phyloP scores from a whole-genome alignment of 2,329 filamentous ascomycete genomes.

The Fusarium secorum region DNA sequence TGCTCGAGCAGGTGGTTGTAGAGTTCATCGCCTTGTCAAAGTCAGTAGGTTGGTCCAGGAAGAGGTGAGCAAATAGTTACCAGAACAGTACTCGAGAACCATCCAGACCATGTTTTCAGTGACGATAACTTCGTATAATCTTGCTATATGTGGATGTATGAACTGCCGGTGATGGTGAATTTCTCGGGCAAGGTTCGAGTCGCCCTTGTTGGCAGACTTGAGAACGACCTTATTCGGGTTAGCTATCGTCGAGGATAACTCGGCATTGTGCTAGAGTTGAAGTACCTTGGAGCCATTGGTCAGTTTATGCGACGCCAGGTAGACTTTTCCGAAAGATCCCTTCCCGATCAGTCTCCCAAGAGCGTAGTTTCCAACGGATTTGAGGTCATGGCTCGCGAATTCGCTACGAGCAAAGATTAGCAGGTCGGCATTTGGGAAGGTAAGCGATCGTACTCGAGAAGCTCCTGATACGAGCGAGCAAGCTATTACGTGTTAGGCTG shows the following conservation, averaged over 20 bases:
- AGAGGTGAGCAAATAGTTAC: constrained; percentile 54
- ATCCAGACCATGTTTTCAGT: constrained; percentile 96
- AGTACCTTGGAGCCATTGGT: constrained; percentile 95
- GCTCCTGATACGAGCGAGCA: constrained; percentile 93
- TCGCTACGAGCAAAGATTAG: constrained; percentile 66
- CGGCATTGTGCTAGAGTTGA: not conserved
- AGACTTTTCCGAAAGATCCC: constrained; percentile 98
- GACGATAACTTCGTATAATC: constrained; percentile 97
- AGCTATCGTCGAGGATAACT: not conserved
- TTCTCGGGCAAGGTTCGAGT: constrained; percentile 93
- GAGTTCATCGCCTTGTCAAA: constrained; percentile 83
- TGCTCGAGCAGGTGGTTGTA: constrained; percentile 94
- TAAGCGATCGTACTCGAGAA: constrained; percentile 78
- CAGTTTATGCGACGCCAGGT: constrained; percentile 93
- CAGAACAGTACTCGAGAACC: constrained; percentile 94
- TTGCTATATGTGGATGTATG: constrained; percentile 94
- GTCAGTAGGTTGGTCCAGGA: constrained; percentile 36
- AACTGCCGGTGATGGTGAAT: constrained; percentile 99
- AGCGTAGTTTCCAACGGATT: constrained; percentile 92
- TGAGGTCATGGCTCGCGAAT: constrained; percentile 90
- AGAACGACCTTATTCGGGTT: constrained; percentile 78
- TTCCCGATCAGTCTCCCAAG: constrained; percentile 94
- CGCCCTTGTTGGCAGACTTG: constrained; percentile 96
- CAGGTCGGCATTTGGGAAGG: not conserved
- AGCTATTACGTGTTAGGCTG: constrained; percentile 64